These are phyloP conservation scores for Phytophthora litchii DNA, from an alignment of 352 stramenopile genomes.

Conservation along the genomic window DNA sequence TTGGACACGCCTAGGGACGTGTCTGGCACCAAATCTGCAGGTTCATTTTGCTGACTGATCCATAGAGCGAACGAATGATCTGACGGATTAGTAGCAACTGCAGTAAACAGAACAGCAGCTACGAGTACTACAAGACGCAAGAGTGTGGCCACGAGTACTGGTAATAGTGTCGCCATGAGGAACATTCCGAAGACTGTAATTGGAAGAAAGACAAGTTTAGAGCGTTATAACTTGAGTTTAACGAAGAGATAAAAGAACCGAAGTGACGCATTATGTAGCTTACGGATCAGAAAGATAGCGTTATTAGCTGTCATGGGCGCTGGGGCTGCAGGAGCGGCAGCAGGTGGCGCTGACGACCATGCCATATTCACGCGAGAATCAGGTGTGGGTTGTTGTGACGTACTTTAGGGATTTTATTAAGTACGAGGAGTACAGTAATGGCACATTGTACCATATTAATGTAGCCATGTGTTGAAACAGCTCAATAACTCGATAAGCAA, in stretches of 20 bases:
- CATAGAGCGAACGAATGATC: slow-evolving; percentile 76
- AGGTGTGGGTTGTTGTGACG: slow-evolving; percentile 6
- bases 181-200: slow-evolving; percentile 70
- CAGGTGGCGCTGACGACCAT: slow-evolving; percentile 17
- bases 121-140: slow-evolving; percentile 48
- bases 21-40: slow-evolving; percentile 38
- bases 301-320: slow-evolving; percentile 60
- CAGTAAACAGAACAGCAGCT: slow-evolving; percentile 26
- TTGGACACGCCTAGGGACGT: slow-evolving; percentile 60
- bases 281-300: slow-evolving; percentile 74
- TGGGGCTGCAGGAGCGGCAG: slow-evolving; percentile 16
- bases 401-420: not conserved
- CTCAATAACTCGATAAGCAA: slow-evolving; percentile 28
- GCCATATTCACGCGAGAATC: slow-evolving; percentile 26
- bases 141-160: slow-evolving; percentile 55
- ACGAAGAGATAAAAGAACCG: slow-evolving; percentile 3
- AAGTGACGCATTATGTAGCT: slow-evolving; percentile 8
- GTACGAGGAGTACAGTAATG: slow-evolving; percentile 1
- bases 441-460: slow-evolving; percentile 23
- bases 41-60: slow-evolving; percentile 62
- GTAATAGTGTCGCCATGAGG: slow-evolving; percentile 65
- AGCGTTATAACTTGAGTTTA: slow-evolving; percentile 4
- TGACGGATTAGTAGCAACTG: slow-evolving; percentile 63
- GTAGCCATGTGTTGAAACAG: slow-evolving; percentile 12
- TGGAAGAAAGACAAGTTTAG: slow-evolving; percentile 9